Conservation (phyloP, 2,329 filamentous ascomycete species). For the Monosporascus sp. region DNA sequence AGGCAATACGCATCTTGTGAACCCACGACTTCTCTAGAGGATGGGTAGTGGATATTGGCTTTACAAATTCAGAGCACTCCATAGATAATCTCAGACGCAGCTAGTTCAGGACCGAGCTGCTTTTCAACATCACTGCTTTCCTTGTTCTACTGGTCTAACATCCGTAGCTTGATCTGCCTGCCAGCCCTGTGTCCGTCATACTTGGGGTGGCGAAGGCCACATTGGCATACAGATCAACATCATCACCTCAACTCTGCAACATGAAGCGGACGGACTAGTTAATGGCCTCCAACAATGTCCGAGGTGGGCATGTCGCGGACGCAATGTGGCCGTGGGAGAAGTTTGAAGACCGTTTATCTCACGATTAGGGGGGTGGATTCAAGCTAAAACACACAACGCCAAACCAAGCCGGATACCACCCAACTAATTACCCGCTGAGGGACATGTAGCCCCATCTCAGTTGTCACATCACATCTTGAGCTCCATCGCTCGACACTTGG, state of each 20-base stretch:
- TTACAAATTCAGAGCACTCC: not conserved
- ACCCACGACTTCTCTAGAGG: not conserved
- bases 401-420: not conserved
- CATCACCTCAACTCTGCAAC: no score
- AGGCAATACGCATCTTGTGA: not conserved
- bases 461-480: constrained; percentile 45
- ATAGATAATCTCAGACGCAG: not conserved
- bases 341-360: not conserved
- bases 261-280: no score
- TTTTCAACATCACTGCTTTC: not conserved
- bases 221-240: no score
- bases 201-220: no score
- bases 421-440: not conserved
- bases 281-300: no score
- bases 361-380: not conserved
- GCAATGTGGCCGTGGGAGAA: not conserved
- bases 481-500: constrained; percentile 54
- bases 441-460: constrained; percentile 3
- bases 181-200: no score
- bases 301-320: not conserved
- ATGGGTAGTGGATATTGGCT: not conserved
- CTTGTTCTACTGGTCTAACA: not conserved
- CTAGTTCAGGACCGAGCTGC: not conserved
- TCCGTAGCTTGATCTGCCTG: no score
- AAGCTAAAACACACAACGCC: not conserved